phyloP scores from a whole-genome alignment of 2,329 filamentous ascomycete species.

The Cordyceps farinosa region DNA sequence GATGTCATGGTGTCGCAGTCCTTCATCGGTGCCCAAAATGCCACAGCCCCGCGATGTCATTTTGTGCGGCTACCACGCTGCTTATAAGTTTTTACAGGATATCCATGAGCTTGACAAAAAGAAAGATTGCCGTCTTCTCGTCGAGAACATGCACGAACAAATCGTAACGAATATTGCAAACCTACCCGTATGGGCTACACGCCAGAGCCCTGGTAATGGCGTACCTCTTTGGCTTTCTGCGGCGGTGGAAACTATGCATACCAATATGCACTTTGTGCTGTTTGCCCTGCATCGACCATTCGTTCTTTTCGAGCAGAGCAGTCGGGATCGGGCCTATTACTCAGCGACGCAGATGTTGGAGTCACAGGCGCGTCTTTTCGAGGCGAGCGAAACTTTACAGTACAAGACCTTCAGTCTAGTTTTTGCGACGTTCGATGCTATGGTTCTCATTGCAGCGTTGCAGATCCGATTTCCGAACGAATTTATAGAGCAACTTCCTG shows the following conservation, averaged over 20 bases:
- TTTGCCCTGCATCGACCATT: constrained; percentile 19
- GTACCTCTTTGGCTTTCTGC: constrained; percentile 10
- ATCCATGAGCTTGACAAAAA: no score
- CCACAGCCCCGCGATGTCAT: no score
- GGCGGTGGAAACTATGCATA: constrained; percentile 14
- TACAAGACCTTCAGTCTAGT: constrained; percentile 16
- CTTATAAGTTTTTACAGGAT: no score
- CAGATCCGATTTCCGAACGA: constrained; percentile 18
- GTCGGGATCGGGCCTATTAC: constrained; percentile 11
- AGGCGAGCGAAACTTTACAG: background rate
- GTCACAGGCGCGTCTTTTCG: constrained; percentile 17
- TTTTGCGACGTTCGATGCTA: constrained; percentile 18
- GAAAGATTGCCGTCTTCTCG: no score
- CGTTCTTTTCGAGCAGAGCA: background rate
- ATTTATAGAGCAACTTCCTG: constrained; percentile 1
- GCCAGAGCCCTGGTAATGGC: no score
- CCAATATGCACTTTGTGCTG: constrained; percentile 17
- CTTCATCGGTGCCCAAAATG: background rate
- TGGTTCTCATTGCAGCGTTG: constrained; percentile 16
- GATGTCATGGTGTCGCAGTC: background rate
- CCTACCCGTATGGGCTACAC: no score
- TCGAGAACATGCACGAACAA: no score
- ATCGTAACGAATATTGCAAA: no score
- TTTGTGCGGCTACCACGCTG: no score
- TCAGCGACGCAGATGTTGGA: constrained; percentile 14